A percentile compares a stretch with the other conserved stretches of the same genome.
These are phyloP conservation scores for Torulaspora gathmanii DNA, from an alignment of 805 yeast species.

Conservation along the genomic window DNA sequence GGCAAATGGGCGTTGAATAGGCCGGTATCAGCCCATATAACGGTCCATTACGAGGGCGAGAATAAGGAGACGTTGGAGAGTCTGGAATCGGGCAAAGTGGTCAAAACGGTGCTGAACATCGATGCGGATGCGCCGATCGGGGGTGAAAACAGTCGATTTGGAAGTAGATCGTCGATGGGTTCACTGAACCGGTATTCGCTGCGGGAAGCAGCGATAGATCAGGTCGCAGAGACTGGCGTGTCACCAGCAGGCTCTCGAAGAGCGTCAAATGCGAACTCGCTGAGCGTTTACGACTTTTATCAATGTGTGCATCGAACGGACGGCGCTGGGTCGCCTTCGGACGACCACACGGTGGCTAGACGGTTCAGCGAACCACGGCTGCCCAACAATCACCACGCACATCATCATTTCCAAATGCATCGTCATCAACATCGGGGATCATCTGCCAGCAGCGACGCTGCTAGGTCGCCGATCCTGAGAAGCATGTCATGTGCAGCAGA, in stretches of 20 bases:
- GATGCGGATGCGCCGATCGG: conserved; percentile 2
- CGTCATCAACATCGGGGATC: conserved; percentile 4
- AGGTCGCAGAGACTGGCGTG: not conserved
- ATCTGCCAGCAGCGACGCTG: not conserved
- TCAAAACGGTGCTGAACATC: conserved; percentile 11
- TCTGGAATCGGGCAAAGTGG: conserved; percentile 4
- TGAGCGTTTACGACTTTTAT: conserved; percentile 15
- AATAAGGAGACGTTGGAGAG: not conserved
- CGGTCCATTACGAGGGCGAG: conserved; percentile 10
- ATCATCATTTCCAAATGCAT: conserved; percentile 2
- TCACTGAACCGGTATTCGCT: conserved; percentile 5
- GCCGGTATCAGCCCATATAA: conserved; percentile 15
- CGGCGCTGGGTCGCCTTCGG: not conserved
- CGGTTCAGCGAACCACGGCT: conserved; percentile 13
- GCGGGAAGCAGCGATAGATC: conserved; percentile 1
- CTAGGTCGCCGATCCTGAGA: conserved; percentile 6
- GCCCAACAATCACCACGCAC: conserved; percentile 4
- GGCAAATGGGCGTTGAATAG: conserved; percentile 12
- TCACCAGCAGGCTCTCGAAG: conserved; percentile 4
- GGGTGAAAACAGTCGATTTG: not conserved
- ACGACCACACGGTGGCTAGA: conserved; percentile 5
- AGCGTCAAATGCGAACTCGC: conserved; percentile 11
- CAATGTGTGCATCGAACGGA: conserved; percentile 8
- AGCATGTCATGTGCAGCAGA: conserved; percentile 8
- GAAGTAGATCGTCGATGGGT: not conserved